Percentiles rank a stretch among this genome's conserved stretches.
These are phyloP conservation scores for Penicillium odoratum DNA, from an alignment of 495 filamentous ascomycete species.

Conservation along the genomic window DNA sequence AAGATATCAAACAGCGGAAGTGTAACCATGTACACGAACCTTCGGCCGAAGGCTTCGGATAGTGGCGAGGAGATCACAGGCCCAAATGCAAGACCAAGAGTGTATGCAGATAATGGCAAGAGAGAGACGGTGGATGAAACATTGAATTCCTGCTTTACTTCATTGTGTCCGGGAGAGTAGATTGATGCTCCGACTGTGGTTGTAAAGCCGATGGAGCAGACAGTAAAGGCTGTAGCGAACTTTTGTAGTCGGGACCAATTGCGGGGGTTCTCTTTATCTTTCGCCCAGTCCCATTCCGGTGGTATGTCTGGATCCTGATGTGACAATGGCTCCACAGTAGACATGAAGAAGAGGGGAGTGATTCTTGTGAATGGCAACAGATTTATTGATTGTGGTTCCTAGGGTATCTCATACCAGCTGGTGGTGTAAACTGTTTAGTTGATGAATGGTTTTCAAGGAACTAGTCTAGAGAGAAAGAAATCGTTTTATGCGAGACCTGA, in stretches of 20 bases:
- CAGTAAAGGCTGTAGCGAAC: background rate
- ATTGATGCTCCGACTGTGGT: slow-evolving; percentile 5
- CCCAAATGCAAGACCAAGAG: slow-evolving; percentile 58
- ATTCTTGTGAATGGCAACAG: too few relatives aligned
- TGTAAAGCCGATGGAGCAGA: slow-evolving; percentile 1
- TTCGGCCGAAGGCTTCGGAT: slow-evolving; percentile 58
- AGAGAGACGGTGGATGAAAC: slow-evolving; percentile 53
- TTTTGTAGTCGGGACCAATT: slow-evolving; percentile 4
- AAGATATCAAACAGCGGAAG: slow-evolving; percentile 59
- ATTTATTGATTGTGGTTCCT: too few relatives aligned
- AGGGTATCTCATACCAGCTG: too few relatives aligned
- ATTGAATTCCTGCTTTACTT: slow-evolving; percentile 45
- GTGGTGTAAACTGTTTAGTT: too few relatives aligned
- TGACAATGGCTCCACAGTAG: background rate
- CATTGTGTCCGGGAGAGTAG: slow-evolving; percentile 16
- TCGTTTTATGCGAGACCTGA: background rate
- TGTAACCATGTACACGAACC: slow-evolving; percentile 54
- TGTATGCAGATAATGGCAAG: slow-evolving; percentile 55
- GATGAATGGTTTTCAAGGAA: too few relatives aligned
- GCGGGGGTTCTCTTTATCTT: slow-evolving; percentile 2
- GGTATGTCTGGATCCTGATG: background rate
- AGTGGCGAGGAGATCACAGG: slow-evolving; percentile 59
- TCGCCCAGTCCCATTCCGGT: background rate
- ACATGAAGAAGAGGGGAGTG: background rate
- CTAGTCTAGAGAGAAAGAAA: too few relatives aligned